Evolutionary conservation across 2,329 filamentous ascomycete species (phyloP).

Genomic region (Cercospora berteroae): DNA sequence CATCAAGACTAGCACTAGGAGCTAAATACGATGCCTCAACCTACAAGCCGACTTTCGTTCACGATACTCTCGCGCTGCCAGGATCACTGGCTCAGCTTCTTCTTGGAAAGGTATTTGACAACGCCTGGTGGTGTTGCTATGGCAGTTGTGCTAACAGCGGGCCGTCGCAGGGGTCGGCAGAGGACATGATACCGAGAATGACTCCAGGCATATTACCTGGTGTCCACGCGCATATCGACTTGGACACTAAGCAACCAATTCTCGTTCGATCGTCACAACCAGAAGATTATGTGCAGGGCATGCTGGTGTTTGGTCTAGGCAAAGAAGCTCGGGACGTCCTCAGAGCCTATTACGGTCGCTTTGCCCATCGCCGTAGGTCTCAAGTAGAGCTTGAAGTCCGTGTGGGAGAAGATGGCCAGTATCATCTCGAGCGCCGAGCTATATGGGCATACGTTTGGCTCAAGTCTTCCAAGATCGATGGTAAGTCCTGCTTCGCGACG

Average conservation of each 20-base stretch:
- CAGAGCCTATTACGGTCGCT: slow-evolving; percentile 28
- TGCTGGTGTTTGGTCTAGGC: slow-evolving; percentile 33
- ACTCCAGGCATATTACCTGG: slow-evolving; percentile 32
- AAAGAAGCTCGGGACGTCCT: slow-evolving; percentile 24
- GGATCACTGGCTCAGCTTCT: slow-evolving; percentile 39
- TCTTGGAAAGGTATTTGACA: slow-evolving; percentile 25
- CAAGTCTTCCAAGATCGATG: slow-evolving; percentile 10
- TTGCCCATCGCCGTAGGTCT: slow-evolving; percentile 19
- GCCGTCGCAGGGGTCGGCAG: slow-evolving; percentile 16
- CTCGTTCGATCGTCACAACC: slow-evolving; percentile 24
- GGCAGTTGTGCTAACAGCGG: background rate
- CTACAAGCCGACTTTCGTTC: slow-evolving; percentile 55
- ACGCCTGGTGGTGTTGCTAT: background rate
- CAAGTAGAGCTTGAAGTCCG: slow-evolving; percentile 30
- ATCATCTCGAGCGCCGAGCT: slow-evolving; percentile 17
- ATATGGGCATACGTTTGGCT: slow-evolving; percentile 27
- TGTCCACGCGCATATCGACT: slow-evolving; percentile 26
- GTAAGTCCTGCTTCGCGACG: background rate
- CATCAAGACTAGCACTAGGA: slow-evolving; percentile 47
- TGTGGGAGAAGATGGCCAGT: slow-evolving; percentile 3
- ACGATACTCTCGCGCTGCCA: slow-evolving; percentile 53
- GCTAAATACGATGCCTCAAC: slow-evolving; percentile 44
- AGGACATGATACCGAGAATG: slow-evolving; percentile 29
- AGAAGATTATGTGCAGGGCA: slow-evolving; percentile 30
- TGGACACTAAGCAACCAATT: slow-evolving; percentile 22